A percentile compares a stretch with the other conserved stretches of the same genome.
Conservation (phyloP, 345 rosid genomes). For the Euclidium syriacum region DNA sequence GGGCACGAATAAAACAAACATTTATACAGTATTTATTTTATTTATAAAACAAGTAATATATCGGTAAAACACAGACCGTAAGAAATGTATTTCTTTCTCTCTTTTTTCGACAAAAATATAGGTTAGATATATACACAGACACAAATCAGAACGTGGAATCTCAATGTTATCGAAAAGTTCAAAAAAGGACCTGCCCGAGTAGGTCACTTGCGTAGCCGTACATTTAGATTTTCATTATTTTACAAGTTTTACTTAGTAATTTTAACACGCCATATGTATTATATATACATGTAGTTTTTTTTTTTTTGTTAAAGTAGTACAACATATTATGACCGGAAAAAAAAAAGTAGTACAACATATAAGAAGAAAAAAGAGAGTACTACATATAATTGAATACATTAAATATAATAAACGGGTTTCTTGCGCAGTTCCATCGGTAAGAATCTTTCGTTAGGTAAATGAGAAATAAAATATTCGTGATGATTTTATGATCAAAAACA, state of each 20-base stretch:
- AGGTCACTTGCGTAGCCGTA: slow-evolving; percentile 20
- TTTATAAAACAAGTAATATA: background rate
- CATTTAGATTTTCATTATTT: background rate
- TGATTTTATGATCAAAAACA: no score
- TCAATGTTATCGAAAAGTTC: slow-evolving; percentile 26
- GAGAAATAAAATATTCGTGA: no score
- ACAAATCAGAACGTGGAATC: slow-evolving; percentile 20
- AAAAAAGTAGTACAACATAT: no score
- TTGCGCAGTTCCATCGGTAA: no score
- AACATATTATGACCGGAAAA: no score
- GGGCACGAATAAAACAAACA: slow-evolving; percentile 15
- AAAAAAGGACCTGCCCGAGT: slow-evolving; percentile 10
- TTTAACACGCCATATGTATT: background rate
- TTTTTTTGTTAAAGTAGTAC: no score
- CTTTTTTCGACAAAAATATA: background rate
- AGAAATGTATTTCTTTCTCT: background rate
- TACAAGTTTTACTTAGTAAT: background rate
- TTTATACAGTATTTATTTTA: background rate
- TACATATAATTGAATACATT: no score
- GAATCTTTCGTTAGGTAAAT: no score
- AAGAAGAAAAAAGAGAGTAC: no score
- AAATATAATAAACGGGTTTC: no score
- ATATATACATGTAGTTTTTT: no score
- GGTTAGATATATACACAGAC: background rate
- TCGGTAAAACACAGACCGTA: slow-evolving; percentile 11